These are phyloP conservation scores for Talaromyces marneffei DNA, from an alignment of 2,329 filamentous ascomycete species.

Conservation along the genomic window DNA sequence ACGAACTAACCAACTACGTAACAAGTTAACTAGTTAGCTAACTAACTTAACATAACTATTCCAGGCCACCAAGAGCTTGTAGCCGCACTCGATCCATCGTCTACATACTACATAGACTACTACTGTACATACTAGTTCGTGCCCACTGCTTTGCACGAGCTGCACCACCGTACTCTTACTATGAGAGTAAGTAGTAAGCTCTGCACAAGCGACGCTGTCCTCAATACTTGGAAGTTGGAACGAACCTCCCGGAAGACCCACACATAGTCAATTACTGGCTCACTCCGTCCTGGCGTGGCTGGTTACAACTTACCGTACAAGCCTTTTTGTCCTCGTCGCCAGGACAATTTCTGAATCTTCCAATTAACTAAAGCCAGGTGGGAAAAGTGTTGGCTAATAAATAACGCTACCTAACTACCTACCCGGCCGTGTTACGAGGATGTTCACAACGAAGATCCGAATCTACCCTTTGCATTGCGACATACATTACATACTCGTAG, in stretches of 20 bases:
- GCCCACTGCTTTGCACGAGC: conserved; percentile 1
- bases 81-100: not conserved
- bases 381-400: not conserved
- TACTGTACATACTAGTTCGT: not conserved
- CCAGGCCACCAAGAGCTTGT: not conserved
- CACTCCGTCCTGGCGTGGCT: too few species aligned
- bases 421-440: not conserved
- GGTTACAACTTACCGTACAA: not conserved
- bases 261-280: not conserved
- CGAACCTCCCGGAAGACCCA: not conserved
- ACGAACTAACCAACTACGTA: too few species aligned
- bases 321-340: not conserved
- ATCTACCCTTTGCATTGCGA: not conserved
- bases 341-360: not conserved
- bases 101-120: too few species aligned
- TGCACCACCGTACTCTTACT: too few species aligned
- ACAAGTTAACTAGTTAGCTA: too few species aligned
- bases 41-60: too few species aligned
- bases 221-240: not conserved
- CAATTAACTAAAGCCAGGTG: too few species aligned
- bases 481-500: not conserved
- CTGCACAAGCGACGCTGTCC: not conserved
- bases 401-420: not conserved
- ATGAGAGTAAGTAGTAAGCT: too few species aligned
- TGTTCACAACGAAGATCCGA: not conserved